Base-by-base conservation (phyloP, 129 eudicot genomes). In the Calendula officinalis region DNA sequence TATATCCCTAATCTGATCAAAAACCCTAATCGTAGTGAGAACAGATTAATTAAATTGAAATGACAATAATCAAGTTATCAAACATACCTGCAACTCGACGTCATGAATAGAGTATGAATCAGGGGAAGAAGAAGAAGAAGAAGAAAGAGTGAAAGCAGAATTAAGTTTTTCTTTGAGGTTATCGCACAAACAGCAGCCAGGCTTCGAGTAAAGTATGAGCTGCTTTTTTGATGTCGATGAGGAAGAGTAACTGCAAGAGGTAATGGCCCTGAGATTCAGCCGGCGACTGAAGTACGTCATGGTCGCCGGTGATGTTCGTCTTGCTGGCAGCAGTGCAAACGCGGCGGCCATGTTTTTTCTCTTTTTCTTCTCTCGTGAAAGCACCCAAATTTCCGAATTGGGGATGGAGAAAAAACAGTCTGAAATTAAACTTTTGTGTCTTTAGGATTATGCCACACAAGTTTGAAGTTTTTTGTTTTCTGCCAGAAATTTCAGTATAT, bases 161-260 rank as follows among this genome's bases (percentile, higher is more conserved):
- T 70, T 57, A 38, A 90, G 88, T 56, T 90, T 90, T 70, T 90
- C 91, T 78, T 90, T 90, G 74, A 90, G 97, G 68, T 89, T 95
- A 81, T 90, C 97, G 69, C 97, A 90, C 81, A 86, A 79, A 80
- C 97, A 90, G 84, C 97, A 90, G 9, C 95, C 97, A 36, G 97
- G 97, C 85, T 86, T 90, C 8, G 97, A 90, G 78, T 90, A 90
- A 10, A 90, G 86, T 30, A 90, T 62, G 11, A 90, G 75, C 38
- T 78, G 74, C 62, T 83, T 64, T 69, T 64, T 47, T 47, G 80
- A 53, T 6, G 66, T 32, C 3, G 80, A 49, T 5, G 80, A 67
- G 32, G 82, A 56, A 2, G 78, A 41, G 62, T 47, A 69, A 38
- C 30, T 46, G 59, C 67, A 71, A 14, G 62, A 51, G 35, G 76